Evolutionary conservation across 768 basidiomycete genomes (phyloP), one percentile per base, ranked within the genome.

Genomic region (Hygrophorus russula): DNA sequence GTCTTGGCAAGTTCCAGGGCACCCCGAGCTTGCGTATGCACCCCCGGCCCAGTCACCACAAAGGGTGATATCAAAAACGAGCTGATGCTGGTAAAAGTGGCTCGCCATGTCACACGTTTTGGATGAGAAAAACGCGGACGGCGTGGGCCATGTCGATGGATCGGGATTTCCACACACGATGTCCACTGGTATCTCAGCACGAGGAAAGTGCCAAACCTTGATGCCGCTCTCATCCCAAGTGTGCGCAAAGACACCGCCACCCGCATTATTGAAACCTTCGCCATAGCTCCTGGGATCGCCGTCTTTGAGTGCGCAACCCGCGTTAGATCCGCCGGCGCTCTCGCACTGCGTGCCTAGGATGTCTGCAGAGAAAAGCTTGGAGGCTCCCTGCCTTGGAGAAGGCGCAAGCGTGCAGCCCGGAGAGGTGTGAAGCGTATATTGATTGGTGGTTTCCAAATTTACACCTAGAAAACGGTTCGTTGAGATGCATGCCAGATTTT

Each of bases 361-460:
- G 45, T 55, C 58, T 14, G 58, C 50, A 30, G 57, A 39, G 8
- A 30, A 8, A 15, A 9, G 4, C 6, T 6, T 2, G 24, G 9
- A 18, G n/a, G 14, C 4, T 6, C 9, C 17, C n/a, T n/a, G n/a
- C n/a, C n/a, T n/a, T n/a, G n/a, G n/a, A n/a, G n/a, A n/a, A 15
- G 4, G 17, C 29, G 29, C 24, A 28, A 61, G 55, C 5, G 59
- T 56, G 49, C 72, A 71, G 30, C 64, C 67, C 11, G 59, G 53
- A 7, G 69, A 62, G 14, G 73, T 78, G 56, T 87, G 85, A 4
- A 86, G 65, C 1, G 82, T 76, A 57, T 74, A 73, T 46, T 78
- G 80, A 50, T 88, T 85, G 24, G 56, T 62, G 1, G 59, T 46
- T 53, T 73, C 68, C 18, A 69, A 52, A 50, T 87, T 74, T 42